Evolutionary conservation across 2,329 filamentous ascomycete genomes (phyloP), one percentile per base, ranked within the genome.

Genomic region (Teratosphaeria pseudoeucalypti): DNA sequence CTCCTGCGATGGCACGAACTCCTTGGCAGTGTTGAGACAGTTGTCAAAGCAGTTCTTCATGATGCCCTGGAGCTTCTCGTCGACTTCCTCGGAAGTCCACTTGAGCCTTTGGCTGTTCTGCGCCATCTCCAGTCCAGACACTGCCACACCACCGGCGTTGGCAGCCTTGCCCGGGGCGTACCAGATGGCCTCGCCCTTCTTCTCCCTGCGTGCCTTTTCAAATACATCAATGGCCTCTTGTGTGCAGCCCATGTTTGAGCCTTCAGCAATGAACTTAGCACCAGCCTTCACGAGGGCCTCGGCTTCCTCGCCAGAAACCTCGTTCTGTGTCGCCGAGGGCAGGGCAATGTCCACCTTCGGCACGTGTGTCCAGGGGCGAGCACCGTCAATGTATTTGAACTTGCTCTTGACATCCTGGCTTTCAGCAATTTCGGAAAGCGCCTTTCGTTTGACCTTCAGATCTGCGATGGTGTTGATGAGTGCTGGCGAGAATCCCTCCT

Each of bases 231-330:
- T 96, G 67, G 92, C 92, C 66, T 89, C 91, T 78, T 94, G 90
- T 37, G 92, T 96, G 82, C 91, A 96, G 65, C 94, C 94, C 94
- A 99, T 97, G 85, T 97, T 97, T 78, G 88, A 94, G 60, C 94
- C 94, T 80, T 99, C 94, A 60, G 94, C 94, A 66, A 97, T 87
- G 80, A 90, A 95, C 74, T 87, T 85, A 72, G 82, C 83, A 67
- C 92, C 92, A 61, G 82, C 83, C 56, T 82, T 82, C 61, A 96
- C 84, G 53, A 97, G 84, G 19, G 83, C 85, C 79, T 90, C 81
- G 57, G 92, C 94, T 81, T 99, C 94, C 70, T 94, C 90, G 73
- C 86, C 85, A 72, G 84, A 91, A 71, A 99, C 90, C 80, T 99
- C 94, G 81, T 99, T 99, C 82, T 99, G 92, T 62, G 94, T 97